Conservation (phyloP, 148 eudicot genomes). For the Rhododendron kiyosumense region DNA sequence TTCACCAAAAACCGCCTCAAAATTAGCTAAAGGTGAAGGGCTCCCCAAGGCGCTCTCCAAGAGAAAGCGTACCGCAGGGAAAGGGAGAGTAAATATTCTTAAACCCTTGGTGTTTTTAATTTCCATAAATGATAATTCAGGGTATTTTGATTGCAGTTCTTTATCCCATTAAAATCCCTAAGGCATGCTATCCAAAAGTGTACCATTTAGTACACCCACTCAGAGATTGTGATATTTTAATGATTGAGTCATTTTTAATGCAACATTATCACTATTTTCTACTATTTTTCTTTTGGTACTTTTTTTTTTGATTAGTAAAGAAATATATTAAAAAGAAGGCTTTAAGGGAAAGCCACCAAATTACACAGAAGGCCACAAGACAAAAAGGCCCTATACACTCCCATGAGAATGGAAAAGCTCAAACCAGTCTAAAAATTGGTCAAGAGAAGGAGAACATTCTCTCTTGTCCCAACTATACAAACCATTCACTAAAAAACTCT, state of each 20-base stretch:
- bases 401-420: too few relatives aligned
- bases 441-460: too few relatives aligned
- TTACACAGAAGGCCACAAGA: too few relatives aligned
- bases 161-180: background rate
- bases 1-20: slow-evolving; percentile 38
- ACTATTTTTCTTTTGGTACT: background rate
- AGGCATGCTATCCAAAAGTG: background rate
- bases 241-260: background rate
- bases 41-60: slow-evolving; percentile 41
- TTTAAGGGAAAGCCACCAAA: too few relatives aligned
- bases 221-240: background rate
- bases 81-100: slow-evolving; percentile 35
- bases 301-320: too few relatives aligned
- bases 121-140: background rate
- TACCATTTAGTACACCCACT: background rate
- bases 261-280: background rate
- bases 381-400: too few relatives aligned
- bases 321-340: too few relatives aligned
- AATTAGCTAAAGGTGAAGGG: slow-evolving; percentile 45
- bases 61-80: slow-evolving; percentile 47
- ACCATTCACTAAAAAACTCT: too few relatives aligned
- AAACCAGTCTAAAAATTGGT: too few relatives aligned
- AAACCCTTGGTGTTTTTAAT: background rate
- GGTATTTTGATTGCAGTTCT: background rate
- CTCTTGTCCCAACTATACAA: too few relatives aligned